Evolutionary conservation across 306 rosid species (phyloP).

Genomic region (Aeschynomene evenia): DNA sequence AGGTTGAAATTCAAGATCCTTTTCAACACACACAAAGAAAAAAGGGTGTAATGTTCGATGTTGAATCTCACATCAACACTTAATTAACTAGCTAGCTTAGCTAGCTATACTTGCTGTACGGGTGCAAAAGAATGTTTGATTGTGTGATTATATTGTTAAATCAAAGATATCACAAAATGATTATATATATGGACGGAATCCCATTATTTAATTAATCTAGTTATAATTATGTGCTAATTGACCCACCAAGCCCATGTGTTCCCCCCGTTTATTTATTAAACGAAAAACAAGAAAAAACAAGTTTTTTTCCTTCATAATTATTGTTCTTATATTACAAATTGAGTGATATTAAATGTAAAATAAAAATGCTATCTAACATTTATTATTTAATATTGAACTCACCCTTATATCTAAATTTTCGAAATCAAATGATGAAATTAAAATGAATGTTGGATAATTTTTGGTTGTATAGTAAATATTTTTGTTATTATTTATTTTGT

Average conservation of each 20-base stretch:
- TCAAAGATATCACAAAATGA: neutral
- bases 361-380: too few species aligned
- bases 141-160: neutral
- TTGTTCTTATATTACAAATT: too few species aligned
- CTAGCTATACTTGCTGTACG: neutral
- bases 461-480: too few species aligned
- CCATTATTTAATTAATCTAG: neutral
- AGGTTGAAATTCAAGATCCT: too few species aligned
- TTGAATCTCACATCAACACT: neutral
- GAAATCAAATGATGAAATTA: too few species aligned
- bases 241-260: neutral
- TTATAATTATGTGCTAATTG: neutral
- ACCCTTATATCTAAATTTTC: too few species aligned
- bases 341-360: too few species aligned
- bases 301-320: neutral
- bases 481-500: too few species aligned
- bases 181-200: neutral
- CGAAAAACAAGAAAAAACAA: neutral
- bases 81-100: too few species aligned
- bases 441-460: too few species aligned
- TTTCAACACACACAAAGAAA: too few species aligned
- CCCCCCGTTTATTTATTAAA: neutral
- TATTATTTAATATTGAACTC: too few species aligned
- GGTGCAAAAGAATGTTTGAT: neutral
- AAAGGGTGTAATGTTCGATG: neutral